Percentiles rank a stretch among this genome's conserved stretches.
These are phyloP conservation scores for Kwoniella sp. DNA, from an alignment of 768 basidiomycete genomes.

Conservation along the genomic window DNA sequence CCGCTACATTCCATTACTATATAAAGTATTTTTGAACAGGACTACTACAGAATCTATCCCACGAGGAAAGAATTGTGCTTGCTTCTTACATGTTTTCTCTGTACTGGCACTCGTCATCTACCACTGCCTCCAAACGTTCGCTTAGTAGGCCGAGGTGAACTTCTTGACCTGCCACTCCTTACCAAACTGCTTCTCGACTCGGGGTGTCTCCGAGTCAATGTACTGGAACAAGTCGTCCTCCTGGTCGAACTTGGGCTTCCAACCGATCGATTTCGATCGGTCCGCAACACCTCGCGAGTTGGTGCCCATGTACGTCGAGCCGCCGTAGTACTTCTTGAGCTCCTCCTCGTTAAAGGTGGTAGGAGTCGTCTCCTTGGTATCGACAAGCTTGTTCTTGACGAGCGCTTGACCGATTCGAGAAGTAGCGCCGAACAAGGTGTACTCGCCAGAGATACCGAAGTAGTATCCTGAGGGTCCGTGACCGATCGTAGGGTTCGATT, in stretches of 20 bases:
- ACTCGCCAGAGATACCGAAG: constrained; percentile 52
- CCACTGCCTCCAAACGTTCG: too few species aligned
- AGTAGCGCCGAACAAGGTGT: constrained; percentile 37
- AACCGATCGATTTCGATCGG: constrained; percentile 50
- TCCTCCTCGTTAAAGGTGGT: constrained; percentile 47
- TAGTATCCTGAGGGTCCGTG: constrained; percentile 54
- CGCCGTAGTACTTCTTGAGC: constrained; percentile 51
- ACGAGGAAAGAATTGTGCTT: too few species aligned
- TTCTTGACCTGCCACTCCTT: constrained; percentile 16
- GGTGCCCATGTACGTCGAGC: constrained; percentile 36
- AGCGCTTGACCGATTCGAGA: constrained; percentile 47
- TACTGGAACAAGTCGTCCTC: constrained; percentile 29
- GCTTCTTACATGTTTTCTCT: too few species aligned
- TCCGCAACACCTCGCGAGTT: constrained; percentile 47
- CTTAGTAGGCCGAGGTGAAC: constrained; percentile 15
- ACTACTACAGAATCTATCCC: too few species aligned
- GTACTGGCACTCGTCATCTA: too few species aligned
- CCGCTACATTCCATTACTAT: too few species aligned
- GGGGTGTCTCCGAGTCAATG: constrained; percentile 30
- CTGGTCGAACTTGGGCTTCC: constrained; percentile 47
- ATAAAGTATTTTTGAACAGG: too few species aligned
- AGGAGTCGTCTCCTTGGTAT: constrained; percentile 25
- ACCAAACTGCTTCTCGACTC: constrained; percentile 35
- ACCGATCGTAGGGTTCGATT: constrained; percentile 36
- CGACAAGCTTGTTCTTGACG: constrained; percentile 30